phyloP scores from a whole-genome alignment of 768 basidiomycete species.

The Hygrophorus russula region DNA sequence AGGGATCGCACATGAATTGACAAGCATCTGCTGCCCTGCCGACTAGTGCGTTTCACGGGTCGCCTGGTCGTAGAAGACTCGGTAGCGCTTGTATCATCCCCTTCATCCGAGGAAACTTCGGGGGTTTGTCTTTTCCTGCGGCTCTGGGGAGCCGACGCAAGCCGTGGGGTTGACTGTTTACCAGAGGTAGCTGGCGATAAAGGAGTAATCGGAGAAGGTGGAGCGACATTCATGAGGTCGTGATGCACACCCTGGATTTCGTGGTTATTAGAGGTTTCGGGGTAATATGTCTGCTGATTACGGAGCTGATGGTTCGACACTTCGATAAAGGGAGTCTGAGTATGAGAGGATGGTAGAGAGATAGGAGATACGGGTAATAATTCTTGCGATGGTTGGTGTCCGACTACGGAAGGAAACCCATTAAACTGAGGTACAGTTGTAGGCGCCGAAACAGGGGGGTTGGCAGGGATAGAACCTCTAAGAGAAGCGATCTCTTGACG shows the following conservation, averaged over 20 bases:
- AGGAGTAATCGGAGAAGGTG: constrained; percentile 16
- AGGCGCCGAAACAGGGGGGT: constrained; percentile 11
- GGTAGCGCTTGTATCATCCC: constrained; percentile 23
- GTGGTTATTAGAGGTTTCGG: constrained; percentile 12
- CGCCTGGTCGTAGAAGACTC: constrained; percentile 21
- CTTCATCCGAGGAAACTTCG: constrained; percentile 24
- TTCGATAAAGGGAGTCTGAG: constrained; percentile 23
- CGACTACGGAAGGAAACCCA: constrained; percentile 18
- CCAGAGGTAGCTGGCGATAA: constrained; percentile 17
- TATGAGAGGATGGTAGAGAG: constrained; percentile 19
- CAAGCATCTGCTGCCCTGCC: constrained; percentile 53
- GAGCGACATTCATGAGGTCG: constrained; percentile 8
- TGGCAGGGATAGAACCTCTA: constrained; percentile 5
- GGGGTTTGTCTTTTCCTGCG: constrained; percentile 21
- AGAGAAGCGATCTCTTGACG: constrained; percentile 35
- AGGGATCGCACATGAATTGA: constrained; percentile 48
- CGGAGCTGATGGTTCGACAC: constrained; percentile 20
- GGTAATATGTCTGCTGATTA: constrained; percentile 8
- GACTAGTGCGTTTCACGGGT: constrained; percentile 36
- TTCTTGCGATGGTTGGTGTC: constrained; percentile 17
- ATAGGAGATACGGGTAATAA: constrained; percentile 28
- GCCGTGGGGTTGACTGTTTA: constrained; percentile 4
- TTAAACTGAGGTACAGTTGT: constrained; percentile 20
- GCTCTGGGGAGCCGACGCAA: constrained; percentile 6
- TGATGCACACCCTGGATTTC: constrained; percentile 8